These are phyloP conservation scores for Solanum corneliomulleri DNA, from an alignment of 257 asterid species.

Conservation along the genomic window DNA sequence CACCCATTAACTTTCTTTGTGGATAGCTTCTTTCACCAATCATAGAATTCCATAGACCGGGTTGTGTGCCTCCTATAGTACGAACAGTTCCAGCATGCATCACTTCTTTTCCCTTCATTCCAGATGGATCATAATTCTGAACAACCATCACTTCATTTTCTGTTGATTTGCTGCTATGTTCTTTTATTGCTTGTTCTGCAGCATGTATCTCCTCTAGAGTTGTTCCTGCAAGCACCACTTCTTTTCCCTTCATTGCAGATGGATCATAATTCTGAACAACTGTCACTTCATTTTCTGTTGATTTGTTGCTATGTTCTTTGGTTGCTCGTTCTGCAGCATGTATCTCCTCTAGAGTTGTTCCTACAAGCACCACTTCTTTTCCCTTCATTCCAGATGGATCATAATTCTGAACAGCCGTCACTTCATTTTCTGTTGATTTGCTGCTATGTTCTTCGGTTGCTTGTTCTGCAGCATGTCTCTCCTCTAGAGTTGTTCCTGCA, in stretches of 20 bases:
- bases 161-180: conserved; percentile 1
- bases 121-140: not conserved
- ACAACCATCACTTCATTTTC: not conserved
- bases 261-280: not conserved
- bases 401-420: not conserved
- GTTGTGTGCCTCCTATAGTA: no score
- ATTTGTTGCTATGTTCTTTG: not conserved
- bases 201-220: conserved; percentile 6
- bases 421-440: conserved; percentile 1
- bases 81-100: no score
- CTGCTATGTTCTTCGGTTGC: conserved; percentile 4
- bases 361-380: conserved; percentile 8
- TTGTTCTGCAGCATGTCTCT: not conserved
- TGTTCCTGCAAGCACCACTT: conserved; percentile 4
- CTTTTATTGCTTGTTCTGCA: no score
- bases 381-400: not conserved
- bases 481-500: conserved; percentile 11
- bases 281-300: not conserved
- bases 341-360: not conserved
- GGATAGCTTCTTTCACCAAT: no score
- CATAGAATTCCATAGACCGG: no score
- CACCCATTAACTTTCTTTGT: no score
- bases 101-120: no score
- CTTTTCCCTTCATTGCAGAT: conserved; percentile 2
- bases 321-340: no score